These are phyloP conservation scores for Miscanthus lutarioriparius DNA, from an alignment of 176 grass and related monocot genomes.

Conservation along the genomic window DNA sequence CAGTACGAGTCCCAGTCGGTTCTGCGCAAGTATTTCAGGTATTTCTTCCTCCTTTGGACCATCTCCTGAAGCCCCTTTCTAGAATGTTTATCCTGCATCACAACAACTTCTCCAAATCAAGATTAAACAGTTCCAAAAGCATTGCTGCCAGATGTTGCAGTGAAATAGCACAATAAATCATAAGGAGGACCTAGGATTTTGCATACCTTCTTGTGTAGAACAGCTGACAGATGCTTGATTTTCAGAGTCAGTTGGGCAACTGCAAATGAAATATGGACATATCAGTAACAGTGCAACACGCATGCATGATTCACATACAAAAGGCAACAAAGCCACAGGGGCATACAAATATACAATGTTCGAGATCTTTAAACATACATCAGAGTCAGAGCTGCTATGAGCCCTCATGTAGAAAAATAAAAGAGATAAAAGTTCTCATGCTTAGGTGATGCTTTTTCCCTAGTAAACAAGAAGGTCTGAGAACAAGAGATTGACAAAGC, in stretches of 20 bases:
- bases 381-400: not conserved
- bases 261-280: slow-evolving; percentile 42
- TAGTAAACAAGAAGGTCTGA: not conserved
- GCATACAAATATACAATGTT: slow-evolving; percentile 13
- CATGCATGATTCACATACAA: not conserved
- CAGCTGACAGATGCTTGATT: slow-evolving; percentile 85
- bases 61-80: slow-evolving; percentile 88
- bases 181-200: not conserved
- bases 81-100: slow-evolving; percentile 85
- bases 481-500: not conserved
- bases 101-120: not conserved
- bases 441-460: not conserved
- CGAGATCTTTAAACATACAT: not conserved
- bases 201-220: slow-evolving; percentile 90
- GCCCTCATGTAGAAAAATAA: not conserved
- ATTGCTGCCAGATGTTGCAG: not conserved
- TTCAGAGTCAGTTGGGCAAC: slow-evolving; percentile 92
- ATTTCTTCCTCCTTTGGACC: slow-evolving; percentile 94
- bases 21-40: slow-evolving; percentile 80
- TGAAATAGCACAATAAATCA: not conserved
- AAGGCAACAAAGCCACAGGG: not conserved
- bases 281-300: slow-evolving; percentile 28
- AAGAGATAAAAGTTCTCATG: not conserved
- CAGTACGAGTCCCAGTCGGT: slow-evolving; percentile 98
- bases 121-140: not conserved